A percentile compares a stretch with the other conserved stretches of the same genome.
Conservation (phyloP, 164 flowering plant species). For the Vitis amurensis region DNA sequence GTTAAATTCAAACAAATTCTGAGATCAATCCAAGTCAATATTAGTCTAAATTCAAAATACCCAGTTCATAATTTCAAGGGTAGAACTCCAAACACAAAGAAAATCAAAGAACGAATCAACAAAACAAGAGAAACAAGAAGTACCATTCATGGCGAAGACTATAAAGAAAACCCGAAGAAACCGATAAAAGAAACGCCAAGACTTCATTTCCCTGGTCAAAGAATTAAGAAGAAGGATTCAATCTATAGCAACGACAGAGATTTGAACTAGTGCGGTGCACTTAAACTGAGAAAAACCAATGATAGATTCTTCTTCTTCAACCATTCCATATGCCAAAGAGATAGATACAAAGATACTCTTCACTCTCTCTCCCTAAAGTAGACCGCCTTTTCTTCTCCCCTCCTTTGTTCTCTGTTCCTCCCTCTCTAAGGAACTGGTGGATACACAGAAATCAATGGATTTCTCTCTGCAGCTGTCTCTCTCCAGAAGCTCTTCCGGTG, state of each 20-base stretch:
- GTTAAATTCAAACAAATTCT: not conserved
- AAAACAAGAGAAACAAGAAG: slow-evolving; percentile 1
- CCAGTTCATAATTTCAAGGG: too few species aligned
- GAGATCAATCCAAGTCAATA: not conserved
- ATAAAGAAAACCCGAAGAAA: slow-evolving; percentile 5
- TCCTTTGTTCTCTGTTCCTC: not conserved
- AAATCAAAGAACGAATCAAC: not conserved
- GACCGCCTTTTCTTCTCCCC: not conserved
- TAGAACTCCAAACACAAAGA: not conserved
- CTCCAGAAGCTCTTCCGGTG: not conserved
- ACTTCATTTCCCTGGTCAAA: slow-evolving; percentile 12
- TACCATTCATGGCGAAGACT: slow-evolving; percentile 19
- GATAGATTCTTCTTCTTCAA: slow-evolving; percentile 13
- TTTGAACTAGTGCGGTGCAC: slow-evolving; percentile 6
- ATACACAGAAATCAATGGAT: not conserved
- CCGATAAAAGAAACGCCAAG: not conserved
- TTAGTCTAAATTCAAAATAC: not conserved
- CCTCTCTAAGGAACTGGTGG: too few species aligned
- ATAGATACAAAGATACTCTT: not conserved
- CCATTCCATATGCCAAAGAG: slow-evolving; percentile 17
- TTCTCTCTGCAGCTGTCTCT: not conserved
- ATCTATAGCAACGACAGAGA: slow-evolving; percentile 4
- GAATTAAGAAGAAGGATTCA: slow-evolving; percentile 5
- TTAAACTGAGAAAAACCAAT: not conserved
- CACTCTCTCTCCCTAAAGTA: not conserved